Evolutionary conservation across 1,284 basidiomycete species (phyloP), one percentile per base, ranked within the genome.

Genomic region (Boletellus deceptivus): DNA sequence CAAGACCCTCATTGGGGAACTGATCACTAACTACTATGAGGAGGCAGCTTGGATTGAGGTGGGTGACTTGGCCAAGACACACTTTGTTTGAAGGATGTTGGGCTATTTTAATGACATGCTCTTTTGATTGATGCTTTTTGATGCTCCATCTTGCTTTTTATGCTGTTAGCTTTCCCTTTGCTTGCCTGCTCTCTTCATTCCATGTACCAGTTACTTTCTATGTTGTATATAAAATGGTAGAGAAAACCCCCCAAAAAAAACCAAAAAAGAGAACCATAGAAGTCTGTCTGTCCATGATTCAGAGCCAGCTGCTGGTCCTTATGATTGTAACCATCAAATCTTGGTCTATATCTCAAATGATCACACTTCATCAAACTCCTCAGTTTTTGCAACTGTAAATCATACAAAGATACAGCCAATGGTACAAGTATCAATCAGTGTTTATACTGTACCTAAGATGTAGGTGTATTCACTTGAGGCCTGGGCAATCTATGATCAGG

Each of bases 1-100:
- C 31, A 56, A 68, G 42, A 60, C 67, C 9, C 55, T 68, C 3
- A 44, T 71, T 48, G 67, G 67, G 17, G 41, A 54, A 25, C 33
- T 71, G n/a, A 49, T 55, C 13, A 3, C 5, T 3, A 44, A 43
- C 27, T 58, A 57, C 47, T 55, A 74, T 67, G 62, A 60, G 34
- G 45, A 55, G 44, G 16, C 38, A 39, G 48, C 55, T 38, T 60
- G 69, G 66, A 49, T 60, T 57, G 56, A 61, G 45, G 41, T 71
- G 61, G 55, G 51, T 62, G 55, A 60, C 6, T 7, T 64, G 47
- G 27, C 46, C 35, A 50, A 48, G 39, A 63, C 49, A 25, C 0
- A 14, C 2, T 54, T 63, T 58, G 40, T 62, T 31, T 63, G 36
- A 40, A 33, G 24, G 39, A 31, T 44, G 13, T 5, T 31, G 29